These are phyloP conservation scores for Penicillium nucicola DNA, from an alignment of 495 filamentous ascomycete species.

Conservation along the genomic window DNA sequence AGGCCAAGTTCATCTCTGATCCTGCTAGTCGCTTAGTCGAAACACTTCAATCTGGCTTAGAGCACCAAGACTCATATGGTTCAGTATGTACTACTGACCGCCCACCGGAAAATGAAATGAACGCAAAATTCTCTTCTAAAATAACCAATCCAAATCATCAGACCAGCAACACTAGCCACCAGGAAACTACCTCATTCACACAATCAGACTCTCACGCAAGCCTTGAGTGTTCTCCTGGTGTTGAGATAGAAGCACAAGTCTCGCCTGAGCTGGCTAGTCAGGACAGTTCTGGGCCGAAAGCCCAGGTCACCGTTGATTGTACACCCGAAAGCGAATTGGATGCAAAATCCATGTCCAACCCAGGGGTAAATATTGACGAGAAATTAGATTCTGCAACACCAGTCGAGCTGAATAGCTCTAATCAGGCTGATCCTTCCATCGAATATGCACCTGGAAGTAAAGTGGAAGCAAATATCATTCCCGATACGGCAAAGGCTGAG, in stretches of 20 bases:
- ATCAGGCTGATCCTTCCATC: not conserved
- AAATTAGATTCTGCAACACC: not conserved
- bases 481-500: slow-evolving; percentile 3
- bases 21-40: slow-evolving; percentile 1
- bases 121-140: not conserved
- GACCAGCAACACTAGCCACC: not conserved
- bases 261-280: not conserved
- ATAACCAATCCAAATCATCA: not conserved
- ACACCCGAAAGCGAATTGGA: slow-evolving; percentile 11
- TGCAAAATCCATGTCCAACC: slow-evolving; percentile 7
- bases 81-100: slow-evolving; percentile 5
- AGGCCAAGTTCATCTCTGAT: slow-evolving; percentile 12
- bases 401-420: not conserved
- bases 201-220: not conserved
- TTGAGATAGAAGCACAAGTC: not conserved
- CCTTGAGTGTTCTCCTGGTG: not conserved
- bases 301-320: slow-evolving; percentile 5
- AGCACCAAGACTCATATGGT: not conserved
- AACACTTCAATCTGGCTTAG: not conserved
- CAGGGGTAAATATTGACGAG: not conserved
- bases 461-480: slow-evolving; percentile 8
- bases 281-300: not conserved
- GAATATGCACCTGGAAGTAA: slow-evolving; percentile 10
- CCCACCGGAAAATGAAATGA: slow-evolving; percentile 2
- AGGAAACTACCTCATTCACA: not conserved